Base-by-base conservation (phyloP, 805 yeast species). In the Saccharomyces paradoxus region DNA sequence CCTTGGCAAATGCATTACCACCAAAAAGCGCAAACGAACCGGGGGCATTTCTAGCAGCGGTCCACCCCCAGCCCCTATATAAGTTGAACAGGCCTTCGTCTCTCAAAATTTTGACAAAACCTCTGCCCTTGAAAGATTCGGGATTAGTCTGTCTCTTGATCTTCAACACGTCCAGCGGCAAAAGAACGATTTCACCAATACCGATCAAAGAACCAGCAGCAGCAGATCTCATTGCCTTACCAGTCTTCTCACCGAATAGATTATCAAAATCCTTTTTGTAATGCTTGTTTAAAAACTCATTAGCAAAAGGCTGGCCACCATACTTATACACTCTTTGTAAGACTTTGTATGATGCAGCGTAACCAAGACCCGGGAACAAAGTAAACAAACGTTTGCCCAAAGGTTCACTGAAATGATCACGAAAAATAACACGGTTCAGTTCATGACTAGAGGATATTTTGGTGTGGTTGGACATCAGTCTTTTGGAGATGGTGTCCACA, bases 41-140 rank as follows among this genome's bases (percentile, higher is more conserved):
- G 41, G 99, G 99, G 2, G 98, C 97, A 71, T 94, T 94, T 81
- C 99, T 86, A 48, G 99, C 99, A 63, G 96, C 96, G 56, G 99
- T 94, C 99, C 99, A 94, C 56, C 97, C 98, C 96, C 97, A 91
- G 61, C 99, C 99, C 71, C 97, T 81, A 77, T 94, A 94, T 63
- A 94, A 78, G 26, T 94, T 89, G 56, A 89, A 79, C 10, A 68
- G 51, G 21, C 99, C 98, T 75, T 94, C 99, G 69, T 94, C 99
- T 54, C 77, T 68, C 57, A 94, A 70, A 66, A 94, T 89, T 73
- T 81, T 86, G 62, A 91, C 57, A 75, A 94, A 91, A 10, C 99
- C 98, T 77, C 99, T 87, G 64, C 99, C 99, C 74, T 84, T 86
- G 82, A 94, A 94, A n/a, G 98, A 77, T 74, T 92, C 99, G n/a